phyloP scores from a whole-genome alignment of 1,139 yeast species.

The Diutina sp. region DNA sequence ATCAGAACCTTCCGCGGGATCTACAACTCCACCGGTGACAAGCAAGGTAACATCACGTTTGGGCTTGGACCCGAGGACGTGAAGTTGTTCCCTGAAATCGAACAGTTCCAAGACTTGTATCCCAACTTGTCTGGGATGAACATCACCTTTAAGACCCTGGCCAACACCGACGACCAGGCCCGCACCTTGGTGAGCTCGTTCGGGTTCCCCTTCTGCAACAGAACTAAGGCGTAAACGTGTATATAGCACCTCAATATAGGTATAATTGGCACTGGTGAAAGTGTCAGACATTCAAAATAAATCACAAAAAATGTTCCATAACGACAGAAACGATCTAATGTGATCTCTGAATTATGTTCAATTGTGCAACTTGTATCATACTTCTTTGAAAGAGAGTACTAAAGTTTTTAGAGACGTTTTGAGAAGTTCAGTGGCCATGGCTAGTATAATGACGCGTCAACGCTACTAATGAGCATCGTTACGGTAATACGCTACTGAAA shows the following conservation, averaged over 20 bases:
- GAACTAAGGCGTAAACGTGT: background rate
- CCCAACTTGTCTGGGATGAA: constrained; percentile 81
- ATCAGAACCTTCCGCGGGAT: constrained; percentile 81
- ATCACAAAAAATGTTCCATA: background rate
- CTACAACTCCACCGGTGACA: constrained; percentile 67
- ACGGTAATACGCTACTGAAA: too few species aligned
- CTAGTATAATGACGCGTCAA: background rate
- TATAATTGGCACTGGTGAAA: background rate
- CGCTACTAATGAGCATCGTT: background rate
- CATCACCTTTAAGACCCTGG: constrained; percentile 75
- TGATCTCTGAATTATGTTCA: too few species aligned
- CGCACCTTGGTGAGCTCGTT: constrained; percentile 70
- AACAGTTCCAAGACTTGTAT: constrained; percentile 82
- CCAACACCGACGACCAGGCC: constrained; percentile 89
- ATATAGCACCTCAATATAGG: background rate
- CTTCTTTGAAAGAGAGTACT: background rate
- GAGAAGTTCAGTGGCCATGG: too few species aligned
- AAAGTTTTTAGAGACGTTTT: too few species aligned
- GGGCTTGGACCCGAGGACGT: constrained; percentile 74
- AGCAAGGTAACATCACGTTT: constrained; percentile 73
- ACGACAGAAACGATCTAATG: background rate
- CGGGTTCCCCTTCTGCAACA: constrained; percentile 46
- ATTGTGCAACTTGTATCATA: too few species aligned
- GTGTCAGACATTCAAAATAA: background rate
- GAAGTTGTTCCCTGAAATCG: constrained; percentile 84